Base-by-base conservation (phyloP, 768 basidiomycete species). In the Cystofilobasidium bisporidii region DNA sequence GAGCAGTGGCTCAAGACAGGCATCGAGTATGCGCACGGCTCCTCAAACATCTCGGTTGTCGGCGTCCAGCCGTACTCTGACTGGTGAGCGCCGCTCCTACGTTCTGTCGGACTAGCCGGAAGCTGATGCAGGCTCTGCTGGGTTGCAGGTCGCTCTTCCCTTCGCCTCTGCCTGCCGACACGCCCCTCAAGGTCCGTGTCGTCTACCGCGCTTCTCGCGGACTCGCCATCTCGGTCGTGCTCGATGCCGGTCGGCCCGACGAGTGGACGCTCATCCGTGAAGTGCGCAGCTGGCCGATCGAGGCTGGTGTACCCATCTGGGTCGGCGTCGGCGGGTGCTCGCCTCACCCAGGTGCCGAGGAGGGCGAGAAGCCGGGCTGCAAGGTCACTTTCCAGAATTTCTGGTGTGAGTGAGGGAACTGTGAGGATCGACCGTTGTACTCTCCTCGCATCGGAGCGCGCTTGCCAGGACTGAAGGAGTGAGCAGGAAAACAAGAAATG, bases 261-360 rank as follows among this genome's bases (percentile, higher is more conserved):
- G 53, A 28, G 28, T 56, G 53, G 53, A 32, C 30, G 53, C 53
- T 56, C 3, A 56, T 56, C 53, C 53, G 53, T 15, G 53, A 56
- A 18, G 53, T 56, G 15, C 53, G 53, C 8, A 4, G 32, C 53
- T 56, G 53, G 53, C 53, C 53, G 9, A 15, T 30, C 15, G 15
- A 26, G 28, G 53, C 26, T 30, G 18, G 53, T 2, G 53, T 14
- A 30, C 28, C 26, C 12, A 30, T 56, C 12, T 56, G 26, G 26
- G 53, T 56, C 28, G 53, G 53, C 53, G 53, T 56, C 30, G 53
- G 53, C 18, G 53, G 53, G 2, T 56, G 53, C 30, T 56, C 53
- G 53, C 53, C 53, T 3, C 53, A 56, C 30, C 53, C 53, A 2
- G 15, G 15, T 8, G 2, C 26, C 5, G 53, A 28, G 18, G 53